Base-by-base conservation (phyloP, 2,329 filamentous ascomycete genomes). In the Arachnomyces sp. region DNA sequence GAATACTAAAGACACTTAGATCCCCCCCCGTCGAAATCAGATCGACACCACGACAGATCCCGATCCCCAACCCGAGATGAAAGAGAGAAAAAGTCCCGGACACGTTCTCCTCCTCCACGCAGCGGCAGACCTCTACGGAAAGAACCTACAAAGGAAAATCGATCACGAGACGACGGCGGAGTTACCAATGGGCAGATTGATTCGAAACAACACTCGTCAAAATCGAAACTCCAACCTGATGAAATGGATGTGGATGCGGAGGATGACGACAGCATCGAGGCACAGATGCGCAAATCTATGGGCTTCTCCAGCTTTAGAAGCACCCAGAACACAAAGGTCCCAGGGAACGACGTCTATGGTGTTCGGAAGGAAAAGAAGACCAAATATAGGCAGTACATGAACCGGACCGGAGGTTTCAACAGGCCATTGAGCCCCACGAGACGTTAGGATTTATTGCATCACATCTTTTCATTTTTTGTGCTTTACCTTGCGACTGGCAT, bases 341-440 rank as follows among this genome's bases (percentile, higher is more conserved):
- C 77, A 0, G 92, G 92, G 2, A 98, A 98, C 59, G 80, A 88
- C 57, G 78, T 82, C 31, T 89, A 85, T 40, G 86, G 73, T 0
- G 80, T 95, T 38, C 73, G 82, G 51, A 95, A 92, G 72, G 87
- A 92, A 67, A 95, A 95, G 78, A 89, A 87, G 77, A 85, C 82
- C 11, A 78, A 93, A 70, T 96, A 95, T 58, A 76, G 92, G 52
- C 92, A 98, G 75, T 98, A 98, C 65, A 98, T 98, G 79, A 73
- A 71, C 47, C 68, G 69, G 48, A 48, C 60, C 21, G 68, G 68
- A 42, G 69, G 69, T 40, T 72, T 72, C 56, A 72, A 72, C 50
- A 55, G 68, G 46, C 68, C 69, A 18, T 59, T 72, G 49, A 71
- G 68, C 53, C 68, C 68, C 18, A 59, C 59, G 36, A 58, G 64